phyloP scores from a whole-genome alignment of 2,329 filamentous ascomycete species.

The Exophiala lecanii-corni region DNA sequence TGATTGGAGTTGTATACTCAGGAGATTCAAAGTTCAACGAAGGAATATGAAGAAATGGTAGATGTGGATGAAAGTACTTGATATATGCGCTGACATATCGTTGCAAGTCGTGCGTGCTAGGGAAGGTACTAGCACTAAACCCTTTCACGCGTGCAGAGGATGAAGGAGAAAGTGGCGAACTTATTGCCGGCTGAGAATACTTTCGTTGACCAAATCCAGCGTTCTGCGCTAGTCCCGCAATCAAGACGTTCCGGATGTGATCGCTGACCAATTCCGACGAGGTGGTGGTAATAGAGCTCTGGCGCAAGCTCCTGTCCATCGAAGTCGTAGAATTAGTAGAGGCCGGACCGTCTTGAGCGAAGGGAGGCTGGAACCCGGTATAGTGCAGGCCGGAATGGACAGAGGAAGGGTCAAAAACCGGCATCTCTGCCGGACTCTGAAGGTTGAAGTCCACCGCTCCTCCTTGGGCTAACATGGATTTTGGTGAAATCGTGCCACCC shows the following conservation, averaged over 20 bases:
- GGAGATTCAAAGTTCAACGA: conserved; percentile 86
- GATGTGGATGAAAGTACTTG: conserved; percentile 85
- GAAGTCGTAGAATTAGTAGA: conserved; percentile 45
- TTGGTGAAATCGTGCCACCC: conserved; percentile 70
- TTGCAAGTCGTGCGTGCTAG: conserved; percentile 79
- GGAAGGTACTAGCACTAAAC: conserved; percentile 55
- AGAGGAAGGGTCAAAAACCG: conserved; percentile 66
- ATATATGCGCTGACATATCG: conserved; percentile 88
- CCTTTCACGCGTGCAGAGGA: conserved; percentile 31
- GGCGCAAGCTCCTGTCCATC: conserved; percentile 56
- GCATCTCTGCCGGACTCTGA: conserved; percentile 71
- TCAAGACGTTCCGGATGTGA: conserved; percentile 58
- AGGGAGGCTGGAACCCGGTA: conserved; percentile 46
- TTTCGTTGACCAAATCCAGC: conserved; percentile 54
- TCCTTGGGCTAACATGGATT: conserved; percentile 64
- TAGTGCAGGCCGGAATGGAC: conserved; percentile 46
- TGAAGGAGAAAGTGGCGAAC: conserved; percentile 45
- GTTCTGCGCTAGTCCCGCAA: conserved; percentile 58
- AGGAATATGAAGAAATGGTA: conserved; percentile 90
- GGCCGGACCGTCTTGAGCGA: conserved; percentile 34
- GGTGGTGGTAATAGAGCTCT: conserved; percentile 56
- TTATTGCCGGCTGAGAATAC: conserved; percentile 55
- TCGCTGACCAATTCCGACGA: conserved; percentile 64
- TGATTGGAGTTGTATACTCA: conserved; percentile 57
- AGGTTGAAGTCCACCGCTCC: conserved; percentile 63